phyloP scores from a whole-genome alignment of 768 basidiomycete species.

The Boletus bicolor region DNA sequence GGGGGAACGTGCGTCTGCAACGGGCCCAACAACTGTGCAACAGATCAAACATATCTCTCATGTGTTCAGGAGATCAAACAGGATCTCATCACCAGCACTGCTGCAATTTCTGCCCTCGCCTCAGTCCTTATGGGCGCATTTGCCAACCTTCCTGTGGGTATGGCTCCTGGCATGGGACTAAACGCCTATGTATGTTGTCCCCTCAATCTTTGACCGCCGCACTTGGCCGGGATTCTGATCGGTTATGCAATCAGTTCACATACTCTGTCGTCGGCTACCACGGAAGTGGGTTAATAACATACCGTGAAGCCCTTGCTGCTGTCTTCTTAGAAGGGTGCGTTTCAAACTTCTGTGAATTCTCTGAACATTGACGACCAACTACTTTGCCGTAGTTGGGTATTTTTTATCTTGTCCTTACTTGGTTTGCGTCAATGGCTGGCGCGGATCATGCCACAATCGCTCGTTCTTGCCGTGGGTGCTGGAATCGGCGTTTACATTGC shows the following conservation, averaged over 20 bases:
- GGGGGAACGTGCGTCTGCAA: constrained; percentile 83
- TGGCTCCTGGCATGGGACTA: constrained; percentile 83
- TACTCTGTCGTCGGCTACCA: constrained; percentile 88
- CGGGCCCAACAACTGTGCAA: constrained; percentile 49
- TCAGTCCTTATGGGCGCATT: constrained; percentile 81
- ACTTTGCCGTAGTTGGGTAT: constrained; percentile 58
- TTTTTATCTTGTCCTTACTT: constrained; percentile 73
- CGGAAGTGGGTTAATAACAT: constrained; percentile 65
- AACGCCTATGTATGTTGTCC: constrained; percentile 66
- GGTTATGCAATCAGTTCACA: constrained; percentile 54
- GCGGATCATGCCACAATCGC: constrained; percentile 83
- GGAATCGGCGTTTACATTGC: constrained; percentile 89
- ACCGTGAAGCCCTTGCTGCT: constrained; percentile 77
- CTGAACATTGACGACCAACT: not conserved
- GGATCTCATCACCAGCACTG: constrained; percentile 82
- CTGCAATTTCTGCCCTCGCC: constrained; percentile 69
- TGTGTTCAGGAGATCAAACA: constrained; percentile 62
- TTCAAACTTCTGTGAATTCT: not conserved
- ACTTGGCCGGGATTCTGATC: not conserved
- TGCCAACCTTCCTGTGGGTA: constrained; percentile 85
- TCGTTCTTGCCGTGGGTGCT: constrained; percentile 79
- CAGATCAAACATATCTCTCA: constrained; percentile 49
- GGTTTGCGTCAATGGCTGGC: constrained; percentile 90
- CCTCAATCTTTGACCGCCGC: not conserved
- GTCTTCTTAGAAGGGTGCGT: constrained; percentile 84